Evolutionary conservation across 140 eudicot species (phyloP), one percentile per base, ranked within the genome.

Genomic region (Ambrosia hybrid): DNA sequence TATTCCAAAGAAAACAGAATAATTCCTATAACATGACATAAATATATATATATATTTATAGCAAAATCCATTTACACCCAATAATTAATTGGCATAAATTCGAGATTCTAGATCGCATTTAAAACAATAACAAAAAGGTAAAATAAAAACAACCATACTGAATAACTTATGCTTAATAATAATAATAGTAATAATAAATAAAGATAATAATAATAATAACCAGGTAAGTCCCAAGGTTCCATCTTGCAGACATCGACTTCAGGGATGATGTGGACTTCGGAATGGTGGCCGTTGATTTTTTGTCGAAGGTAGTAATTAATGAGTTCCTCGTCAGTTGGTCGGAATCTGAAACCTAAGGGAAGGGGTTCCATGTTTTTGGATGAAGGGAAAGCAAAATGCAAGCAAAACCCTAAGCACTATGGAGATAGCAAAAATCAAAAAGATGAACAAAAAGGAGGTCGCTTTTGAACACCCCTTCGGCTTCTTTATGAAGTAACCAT

Each of bases 201-300:
- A 16, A 43, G 51, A 15, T 26, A 52, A 59, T 49, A 7, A 26
- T 4, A 13, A 6, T 5, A 41, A 5, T 41, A 55, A 89, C 96
- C 89, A n/a, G 96, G 96, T 5, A 89, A 80, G 77, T 89, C 96
- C 96, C 96, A 89, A 2, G 96, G 96, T 83, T 89, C 96, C 75
- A 87, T 73, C 78, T 85, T 89, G 87, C 96, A 89, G 63, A 89
- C 88, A 51, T 89, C 96, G 57, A 89, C 78, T 76, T 89, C 94
- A 0, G 88, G 90, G 73, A 90, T 90, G 71, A 87, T 86, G n/a
- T 76, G 71, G 34, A 90, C 96, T 13, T 83, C 87, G 0, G 86
- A 78, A 71, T 90, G 89, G 30, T 73, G 83, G 73, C 94, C 85
- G 83, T 87, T 90, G 64, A 90, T 87, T 77, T 90, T 90, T 16